Evolutionary conservation across 345 rosid species (phyloP), one percentile per base, ranked within the genome.

Genomic region (Rhodamnia rubescens): DNA sequence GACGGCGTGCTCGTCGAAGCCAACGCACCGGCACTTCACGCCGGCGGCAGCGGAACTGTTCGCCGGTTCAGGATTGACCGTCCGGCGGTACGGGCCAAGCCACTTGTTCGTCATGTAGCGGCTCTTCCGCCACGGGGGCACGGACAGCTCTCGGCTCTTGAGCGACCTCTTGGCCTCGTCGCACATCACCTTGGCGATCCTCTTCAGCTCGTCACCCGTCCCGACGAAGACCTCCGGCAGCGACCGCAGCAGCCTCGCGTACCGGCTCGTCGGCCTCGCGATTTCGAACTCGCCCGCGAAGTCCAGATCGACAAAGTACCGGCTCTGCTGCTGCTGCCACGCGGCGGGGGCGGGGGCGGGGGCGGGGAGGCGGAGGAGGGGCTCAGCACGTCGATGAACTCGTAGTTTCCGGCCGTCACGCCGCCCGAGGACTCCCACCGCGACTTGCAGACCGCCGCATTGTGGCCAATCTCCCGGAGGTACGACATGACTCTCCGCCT

Each of bases 71-170:
- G 92, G 90, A 75, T 91, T 95, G 6, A 61, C 27, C 26, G 94
- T 94, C 59, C 99, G 92, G 56, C 92, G 91, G 89, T 94, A 93
- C 10, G 97, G 90, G 26, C 95, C 97, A 51, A 95, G 87, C 99
- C 99, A 97, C 89, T 95, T 95, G 86, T 92, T 94, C 83, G 92
- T 95, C 98, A 94, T 93, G 90, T 94, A 94, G 49, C 97, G 94
- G 85, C 94, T 93, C 85, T 97, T 97, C 61, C 98, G 89, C 99
- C 99, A 96, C 2, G 99, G 99, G 36, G 99, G 97, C 49, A 95
- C 85, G 29, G 94, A 89, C 11, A 97, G 94, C 7, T 89, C 92
- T 20, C 89, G 89, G 87, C 91, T 90, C 88, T 87, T 95, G 36
- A 97, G 85, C 74, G 99, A 95, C 50, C 90, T 84, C 90, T 86